Percentiles rank a stretch among this genome's conserved stretches.
Evolutionary conservation across 176 grass and related monocot species (phyloP).

Genomic region (Otatea glauca): DNA sequence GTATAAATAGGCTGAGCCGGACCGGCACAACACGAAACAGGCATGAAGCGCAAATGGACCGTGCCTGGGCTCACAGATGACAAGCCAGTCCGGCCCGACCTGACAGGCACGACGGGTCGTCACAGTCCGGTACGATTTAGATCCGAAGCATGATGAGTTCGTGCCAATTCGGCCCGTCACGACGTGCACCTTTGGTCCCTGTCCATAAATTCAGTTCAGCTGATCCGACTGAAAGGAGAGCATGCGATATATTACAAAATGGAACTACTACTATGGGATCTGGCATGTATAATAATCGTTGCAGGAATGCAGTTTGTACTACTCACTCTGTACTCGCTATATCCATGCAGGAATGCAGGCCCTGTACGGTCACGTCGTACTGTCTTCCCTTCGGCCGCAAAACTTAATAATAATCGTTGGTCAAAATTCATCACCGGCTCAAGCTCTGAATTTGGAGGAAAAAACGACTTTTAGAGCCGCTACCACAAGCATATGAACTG

Average conservation of each 20-base stretch:
- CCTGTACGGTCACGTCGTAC: neutral
- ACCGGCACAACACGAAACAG: no score
- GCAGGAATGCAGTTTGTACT: conserved; percentile 38
- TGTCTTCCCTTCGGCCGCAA: neutral
- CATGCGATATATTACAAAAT: neutral
- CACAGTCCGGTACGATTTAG: no score
- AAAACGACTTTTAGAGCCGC: neutral
- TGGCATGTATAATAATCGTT: neutral
- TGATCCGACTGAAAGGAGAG: neutral
- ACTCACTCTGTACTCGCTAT: neutral
- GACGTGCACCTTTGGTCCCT: no score
- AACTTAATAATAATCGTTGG: neutral
- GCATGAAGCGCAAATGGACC: no score
- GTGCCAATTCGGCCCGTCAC: no score
- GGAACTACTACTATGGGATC: neutral
- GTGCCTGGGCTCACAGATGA: no score
- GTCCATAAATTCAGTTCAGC: neutral
- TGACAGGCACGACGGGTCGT: no score
- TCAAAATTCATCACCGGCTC: neutral
- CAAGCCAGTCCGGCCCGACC: no score
- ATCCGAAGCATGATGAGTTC: no score
- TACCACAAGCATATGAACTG: neutral
- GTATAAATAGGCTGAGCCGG: no score
- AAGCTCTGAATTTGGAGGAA: neutral
- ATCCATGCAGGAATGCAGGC: neutral